A percentile compares a stretch with the other conserved stretches of the same genome.
Evolutionary conservation across 2,329 filamentous ascomycete species (phyloP).

Genomic region (Sporothrix sp.): DNA sequence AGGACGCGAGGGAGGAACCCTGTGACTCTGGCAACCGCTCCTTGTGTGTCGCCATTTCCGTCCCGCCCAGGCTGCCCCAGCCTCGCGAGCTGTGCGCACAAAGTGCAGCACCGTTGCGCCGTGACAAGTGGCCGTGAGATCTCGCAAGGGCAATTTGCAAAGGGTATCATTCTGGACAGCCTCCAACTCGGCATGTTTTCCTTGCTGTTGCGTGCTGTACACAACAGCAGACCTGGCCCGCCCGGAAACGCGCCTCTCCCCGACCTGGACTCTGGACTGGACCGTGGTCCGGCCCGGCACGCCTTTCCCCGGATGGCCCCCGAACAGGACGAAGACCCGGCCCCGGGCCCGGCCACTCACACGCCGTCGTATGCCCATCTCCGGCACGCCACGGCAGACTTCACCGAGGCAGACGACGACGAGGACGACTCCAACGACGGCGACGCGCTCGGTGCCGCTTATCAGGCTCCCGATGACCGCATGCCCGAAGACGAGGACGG

Average conservation of each 20-base stretch:
- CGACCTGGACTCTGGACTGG: slow-evolving; percentile 17
- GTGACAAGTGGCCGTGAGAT: no score
- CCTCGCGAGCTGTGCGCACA: no score
- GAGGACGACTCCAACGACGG: slow-evolving; percentile 31
- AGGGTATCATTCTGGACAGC: not conserved
- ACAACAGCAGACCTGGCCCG: slow-evolving; percentile 17
- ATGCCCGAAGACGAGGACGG: slow-evolving; percentile 28
- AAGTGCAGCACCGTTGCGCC: no score
- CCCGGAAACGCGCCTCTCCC: slow-evolving; percentile 11
- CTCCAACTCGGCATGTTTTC: slow-evolving; percentile 22
- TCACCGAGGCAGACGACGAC: slow-evolving; percentile 53
- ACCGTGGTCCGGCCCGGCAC: slow-evolving; percentile 17
- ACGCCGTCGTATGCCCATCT: slow-evolving; percentile 28
- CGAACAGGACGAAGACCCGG: slow-evolving; percentile 9
- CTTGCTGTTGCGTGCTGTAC: slow-evolving; percentile 25
- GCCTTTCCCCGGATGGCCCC: not conserved
- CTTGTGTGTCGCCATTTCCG: no score
- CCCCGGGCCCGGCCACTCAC: slow-evolving; percentile 19
- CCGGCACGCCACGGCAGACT: slow-evolving; percentile 53
- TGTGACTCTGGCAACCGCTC: not conserved
- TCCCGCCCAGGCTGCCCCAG: no score
- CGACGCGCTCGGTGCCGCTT: slow-evolving; percentile 27
- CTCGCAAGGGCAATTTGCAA: not conserved
- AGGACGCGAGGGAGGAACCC: slow-evolving; percentile 14
- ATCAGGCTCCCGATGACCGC: slow-evolving; percentile 22